Base-by-base conservation (phyloP, 768 basidiomycete genomes). In the Trametes sanguinea region DNA sequence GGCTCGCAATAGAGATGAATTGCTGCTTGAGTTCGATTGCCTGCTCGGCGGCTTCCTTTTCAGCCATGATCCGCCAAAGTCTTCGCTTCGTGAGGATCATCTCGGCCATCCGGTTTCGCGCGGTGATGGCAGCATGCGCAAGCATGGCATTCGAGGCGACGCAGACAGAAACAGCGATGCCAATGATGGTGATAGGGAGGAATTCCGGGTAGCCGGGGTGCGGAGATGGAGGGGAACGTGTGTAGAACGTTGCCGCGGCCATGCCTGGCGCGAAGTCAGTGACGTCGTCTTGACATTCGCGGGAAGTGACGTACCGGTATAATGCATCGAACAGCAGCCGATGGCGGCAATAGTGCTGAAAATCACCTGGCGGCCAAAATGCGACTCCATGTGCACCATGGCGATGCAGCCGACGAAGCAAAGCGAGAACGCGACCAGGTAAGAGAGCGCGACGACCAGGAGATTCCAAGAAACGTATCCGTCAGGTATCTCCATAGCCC, bases 1-100 rank as follows among this genome's bases (percentile, higher is more conserved):
- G 71, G 27, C 71, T 72, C 13, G 71, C 71, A 3, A 72, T 66
- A 32, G 67, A 67, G 44, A 72, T 72, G 59, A 72, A 72, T 46
- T 72, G 71, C 60, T 71, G 69, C 62, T 71, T 72, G 22, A 72
- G 67, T 56, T 68, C 71, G 32, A 67, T 70, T 37, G 71, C 69
- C 65, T 70, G 71, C 54, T 72, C 71, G 2, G 71, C 71, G 0
- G 71, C 71, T 51, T 72, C 69, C 60, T 72, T 72, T 62, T 72
- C 71, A 5, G 71, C 71, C 71, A 72, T 72, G 54, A 71, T 71
- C 2, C 71, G 65, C 71, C 69, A 71, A 5, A 71, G 48, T 8
- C 69, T 57, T 2, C 71, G 60, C 56, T 68, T 71, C 17, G 71
- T 72, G 29, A 71, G 56, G 39, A 71, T 69, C 46, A 69, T 66